phyloP scores from a whole-genome alignment of 2,329 filamentous ascomycete species.

The Diaporthe vexans region DNA sequence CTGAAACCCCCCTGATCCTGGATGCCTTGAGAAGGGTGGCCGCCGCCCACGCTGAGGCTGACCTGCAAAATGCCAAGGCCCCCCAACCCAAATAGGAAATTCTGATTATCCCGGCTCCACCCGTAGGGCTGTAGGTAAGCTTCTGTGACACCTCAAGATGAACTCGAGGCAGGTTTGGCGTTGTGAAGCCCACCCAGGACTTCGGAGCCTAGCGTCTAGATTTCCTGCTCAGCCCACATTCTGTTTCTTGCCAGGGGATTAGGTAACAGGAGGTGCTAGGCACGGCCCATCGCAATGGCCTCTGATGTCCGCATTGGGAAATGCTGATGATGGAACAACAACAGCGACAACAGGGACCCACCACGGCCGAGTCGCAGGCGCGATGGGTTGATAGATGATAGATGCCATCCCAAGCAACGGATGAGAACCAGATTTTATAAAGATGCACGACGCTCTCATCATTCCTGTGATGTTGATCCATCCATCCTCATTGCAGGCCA shows the following conservation, averaged over 20 bases:
- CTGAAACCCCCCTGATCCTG: slow-evolving; percentile 29
- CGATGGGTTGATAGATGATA: no score
- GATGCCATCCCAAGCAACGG: not conserved
- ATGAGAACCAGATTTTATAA: not conserved
- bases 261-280: not conserved
- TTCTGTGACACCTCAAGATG: not conserved
- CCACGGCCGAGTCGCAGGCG: no score
- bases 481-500: not conserved
- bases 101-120: slow-evolving; percentile 25
- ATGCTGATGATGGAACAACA: slow-evolving; percentile 6
- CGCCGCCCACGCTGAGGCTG: no score
- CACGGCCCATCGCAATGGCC: not conserved
- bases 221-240: not conserved
- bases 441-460: not conserved
- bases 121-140: not conserved
- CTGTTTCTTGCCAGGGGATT: not conserved
- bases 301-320: not conserved
- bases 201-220: not conserved
- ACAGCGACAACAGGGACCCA: no score
- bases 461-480: not conserved
- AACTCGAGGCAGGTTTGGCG: not conserved
- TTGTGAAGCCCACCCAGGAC: no score
- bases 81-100: slow-evolving; percentile 31
- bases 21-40: not conserved
- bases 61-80: not conserved